These are phyloP conservation scores for Fusarium globosum DNA, from an alignment of 2,329 filamentous ascomycete genomes.

Conservation along the genomic window DNA sequence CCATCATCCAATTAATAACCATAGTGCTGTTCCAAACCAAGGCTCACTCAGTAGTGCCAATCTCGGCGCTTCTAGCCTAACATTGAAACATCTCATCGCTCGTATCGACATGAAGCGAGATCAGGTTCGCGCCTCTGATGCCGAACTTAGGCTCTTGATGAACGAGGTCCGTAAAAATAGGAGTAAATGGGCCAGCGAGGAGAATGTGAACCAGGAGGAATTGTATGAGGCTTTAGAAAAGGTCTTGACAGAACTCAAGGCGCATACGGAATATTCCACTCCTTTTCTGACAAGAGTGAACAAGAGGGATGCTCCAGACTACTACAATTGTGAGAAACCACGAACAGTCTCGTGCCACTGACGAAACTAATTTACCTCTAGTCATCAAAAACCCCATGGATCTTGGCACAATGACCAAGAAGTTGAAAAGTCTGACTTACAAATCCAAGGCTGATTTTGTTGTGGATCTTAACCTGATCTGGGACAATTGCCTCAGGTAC, in stretches of 20 bases:
- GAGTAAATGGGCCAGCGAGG: constrained; percentile 98
- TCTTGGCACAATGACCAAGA: constrained; percentile 97
- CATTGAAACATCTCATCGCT: constrained; percentile 95
- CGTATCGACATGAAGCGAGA: constrained; percentile 93
- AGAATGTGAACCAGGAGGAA: constrained; percentile 97
- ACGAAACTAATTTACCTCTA: constrained; percentile 52
- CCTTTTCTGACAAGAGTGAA: constrained; percentile 95
- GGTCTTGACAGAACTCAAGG: constrained; percentile 95
- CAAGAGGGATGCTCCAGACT: constrained; percentile 96
- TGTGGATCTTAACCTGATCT: constrained; percentile 91
- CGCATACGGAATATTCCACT: constrained; percentile 96
- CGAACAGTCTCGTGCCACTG: not conserved
- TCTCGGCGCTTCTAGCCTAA: constrained; percentile 93
- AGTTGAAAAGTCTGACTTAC: constrained; percentile 82
- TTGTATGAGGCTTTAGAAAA: constrained; percentile 97
- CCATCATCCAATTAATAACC: constrained; percentile 61
- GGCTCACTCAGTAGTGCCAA: constrained; percentile 94
- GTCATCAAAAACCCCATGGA: constrained; percentile 99
- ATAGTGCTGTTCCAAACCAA: constrained; percentile 72
- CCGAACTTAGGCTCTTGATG: constrained; percentile 90
- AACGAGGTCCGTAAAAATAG: constrained; percentile 98
- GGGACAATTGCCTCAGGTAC: constrained; percentile 96
- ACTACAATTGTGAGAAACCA: constrained; percentile 79
- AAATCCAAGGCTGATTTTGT: constrained; percentile 96
- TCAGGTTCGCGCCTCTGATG: constrained; percentile 90